phyloP scores from a whole-genome alignment of 345 rosid genomes.

The Orychophragmus violaceus region DNA sequence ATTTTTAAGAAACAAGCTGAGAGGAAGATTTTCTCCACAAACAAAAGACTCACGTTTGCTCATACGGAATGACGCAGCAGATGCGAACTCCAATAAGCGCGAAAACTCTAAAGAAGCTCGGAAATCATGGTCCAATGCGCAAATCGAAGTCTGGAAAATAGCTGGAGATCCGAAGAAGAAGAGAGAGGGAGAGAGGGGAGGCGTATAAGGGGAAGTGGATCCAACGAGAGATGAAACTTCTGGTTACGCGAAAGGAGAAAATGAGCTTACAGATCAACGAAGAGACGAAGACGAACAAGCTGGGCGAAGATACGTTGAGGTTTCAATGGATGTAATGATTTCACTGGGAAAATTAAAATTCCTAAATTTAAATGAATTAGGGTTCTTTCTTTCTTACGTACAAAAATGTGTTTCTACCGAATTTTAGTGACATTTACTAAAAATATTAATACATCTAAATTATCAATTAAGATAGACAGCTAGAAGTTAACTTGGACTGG shows the following conservation, averaged over 20 bases:
- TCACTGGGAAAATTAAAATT: slow-evolving; percentile 6
- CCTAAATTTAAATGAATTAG: slow-evolving; percentile 26
- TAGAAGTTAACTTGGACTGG: slow-evolving; percentile 13
- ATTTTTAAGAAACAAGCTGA: slow-evolving; percentile 14
- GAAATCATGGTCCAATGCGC: slow-evolving; percentile 13
- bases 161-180: slow-evolving; percentile 10
- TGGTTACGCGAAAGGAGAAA: slow-evolving; percentile 5
- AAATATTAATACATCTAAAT: no score
- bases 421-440: no score
- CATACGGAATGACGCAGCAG: slow-evolving; percentile 6
- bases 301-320: slow-evolving; percentile 19
- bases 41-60: slow-evolving; percentile 27
- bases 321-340: slow-evolving; percentile 33
- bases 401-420: no score
- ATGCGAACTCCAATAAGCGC: slow-evolving; percentile 5
- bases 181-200: background rate
- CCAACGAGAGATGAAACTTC: slow-evolving; percentile 10
- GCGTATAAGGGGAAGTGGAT: slow-evolving; percentile 10
- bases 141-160: slow-evolving; percentile 18
- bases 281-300: slow-evolving; percentile 24
- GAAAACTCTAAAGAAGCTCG: background rate
- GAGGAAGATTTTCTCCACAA: background rate
- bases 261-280: slow-evolving; percentile 32
- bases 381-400: no score
- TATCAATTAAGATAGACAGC: no score